These are phyloP conservation scores for Citropsis articulata DNA, from an alignment of 345 rosid genomes.

Conservation along the genomic window DNA sequence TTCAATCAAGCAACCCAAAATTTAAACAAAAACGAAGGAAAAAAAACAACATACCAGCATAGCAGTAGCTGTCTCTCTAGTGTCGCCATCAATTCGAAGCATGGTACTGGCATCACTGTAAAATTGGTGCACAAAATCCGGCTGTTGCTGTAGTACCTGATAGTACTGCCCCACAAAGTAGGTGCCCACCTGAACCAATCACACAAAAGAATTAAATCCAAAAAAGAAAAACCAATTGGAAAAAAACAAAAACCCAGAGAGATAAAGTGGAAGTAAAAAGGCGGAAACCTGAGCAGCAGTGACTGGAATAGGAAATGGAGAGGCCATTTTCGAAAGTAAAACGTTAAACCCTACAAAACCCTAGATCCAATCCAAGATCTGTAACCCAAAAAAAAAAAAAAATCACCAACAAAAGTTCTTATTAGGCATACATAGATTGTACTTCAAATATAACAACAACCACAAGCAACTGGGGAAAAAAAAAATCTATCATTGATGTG, in stretches of 20 bases:
- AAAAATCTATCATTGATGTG: not conserved
- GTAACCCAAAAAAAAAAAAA: not conserved
- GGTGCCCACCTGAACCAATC: slow-evolving; percentile 41
- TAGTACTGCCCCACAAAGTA: slow-evolving; percentile 53
- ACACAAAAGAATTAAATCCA: not conserved
- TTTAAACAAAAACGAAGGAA: not conserved
- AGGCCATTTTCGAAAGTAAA: slow-evolving; percentile 28
- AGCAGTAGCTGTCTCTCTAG: slow-evolving; percentile 35
- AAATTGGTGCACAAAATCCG: slow-evolving; percentile 42
- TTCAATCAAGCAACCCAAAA: not conserved
- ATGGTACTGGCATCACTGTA: slow-evolving; percentile 45
- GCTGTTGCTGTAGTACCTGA: slow-evolving; percentile 42
- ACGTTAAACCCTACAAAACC: slow-evolving; percentile 29
- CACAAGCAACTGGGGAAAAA: not conserved
- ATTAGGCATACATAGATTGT: not conserved
- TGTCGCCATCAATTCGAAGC: slow-evolving; percentile 44
- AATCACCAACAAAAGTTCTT: slow-evolving; percentile 1
- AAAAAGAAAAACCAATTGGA: not conserved
- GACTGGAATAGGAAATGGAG: slow-evolving; percentile 39
- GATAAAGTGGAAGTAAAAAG: not conserved
- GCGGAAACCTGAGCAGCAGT: slow-evolving; percentile 46
- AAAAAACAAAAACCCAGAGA: not conserved
- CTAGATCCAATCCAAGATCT: slow-evolving; percentile 32
- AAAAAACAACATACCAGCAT: slow-evolving; percentile 33
- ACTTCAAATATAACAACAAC: not conserved